Evolutionary conservation across 257 asterid species (phyloP).

Genomic region (Misopates orontium): DNA sequence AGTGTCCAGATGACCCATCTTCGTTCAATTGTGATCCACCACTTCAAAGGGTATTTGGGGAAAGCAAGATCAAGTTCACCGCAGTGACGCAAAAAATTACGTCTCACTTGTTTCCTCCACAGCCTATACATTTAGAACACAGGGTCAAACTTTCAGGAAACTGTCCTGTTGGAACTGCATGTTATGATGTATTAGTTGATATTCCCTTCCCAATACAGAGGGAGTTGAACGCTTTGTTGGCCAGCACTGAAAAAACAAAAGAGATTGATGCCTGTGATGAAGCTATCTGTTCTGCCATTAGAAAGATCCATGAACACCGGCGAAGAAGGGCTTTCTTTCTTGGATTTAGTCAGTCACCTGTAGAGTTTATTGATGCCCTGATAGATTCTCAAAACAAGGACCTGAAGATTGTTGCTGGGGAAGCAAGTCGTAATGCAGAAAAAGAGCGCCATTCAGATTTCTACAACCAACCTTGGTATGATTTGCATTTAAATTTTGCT

Average conservation of each 20-base stretch:
- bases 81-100: slow-evolving; percentile 83
- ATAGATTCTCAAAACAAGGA: slow-evolving; percentile 92
- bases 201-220: slow-evolving; percentile 93
- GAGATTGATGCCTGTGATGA: slow-evolving; percentile 96
- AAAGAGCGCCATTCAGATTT: slow-evolving; percentile 87
- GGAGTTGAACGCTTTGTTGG: slow-evolving; percentile 81
- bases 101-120: slow-evolving; percentile 76
- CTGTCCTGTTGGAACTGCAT: slow-evolving; percentile 87
- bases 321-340: slow-evolving; percentile 93
- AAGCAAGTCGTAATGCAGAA: slow-evolving; percentile 78
- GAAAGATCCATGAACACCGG: slow-evolving; percentile 94
- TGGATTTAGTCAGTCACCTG: slow-evolving; percentile 97
- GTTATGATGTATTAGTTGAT: slow-evolving; percentile 86
- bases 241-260: slow-evolving; percentile 83
- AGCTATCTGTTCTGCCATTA: slow-evolving; percentile 82
- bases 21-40: slow-evolving; percentile 87
- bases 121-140: slow-evolving; percentile 92
- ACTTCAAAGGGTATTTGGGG: slow-evolving; percentile 87
- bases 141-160: slow-evolving; percentile 86
- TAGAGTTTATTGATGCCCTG: slow-evolving; percentile 82
- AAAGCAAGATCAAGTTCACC: slow-evolving; percentile 67
- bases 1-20: slow-evolving; percentile 80
- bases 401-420: slow-evolving; percentile 78
- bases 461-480: slow-evolving; percentile 93
- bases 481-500: slow-evolving; percentile 17